Base-by-base conservation (phyloP, 2,329 filamentous ascomycete species). In the Orbilia ellipsospora region DNA sequence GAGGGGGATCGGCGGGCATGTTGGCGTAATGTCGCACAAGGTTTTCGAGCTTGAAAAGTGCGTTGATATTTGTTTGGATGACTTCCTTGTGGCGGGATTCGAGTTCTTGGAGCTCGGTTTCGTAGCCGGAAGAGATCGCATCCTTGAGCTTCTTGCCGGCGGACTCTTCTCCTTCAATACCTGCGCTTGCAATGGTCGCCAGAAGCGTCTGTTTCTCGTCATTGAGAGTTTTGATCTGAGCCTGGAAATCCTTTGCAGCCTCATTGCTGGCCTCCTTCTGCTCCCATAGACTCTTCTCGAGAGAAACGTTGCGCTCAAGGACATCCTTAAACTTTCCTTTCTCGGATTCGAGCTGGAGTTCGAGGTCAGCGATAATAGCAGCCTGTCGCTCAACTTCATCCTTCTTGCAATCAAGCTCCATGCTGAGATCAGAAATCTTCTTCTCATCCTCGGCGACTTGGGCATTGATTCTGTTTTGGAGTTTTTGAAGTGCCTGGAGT, bases 251-350 rank as follows among this genome's bases (percentile, higher is more conserved):
- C 28, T 69, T 75, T 2, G 72, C 51, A 31, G 72, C 64, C 28
- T 75, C 59, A 18, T 51, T 64, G 31, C 64, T 59, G 36, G 72
- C 64, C 28, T 75, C 72, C 48, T 75, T 75, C 40, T 75, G 64
- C 28, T 75, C 72, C 72, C 72, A 75, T 13, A 75, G 60, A 51
- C 54, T 64, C 54, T 75, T 69, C 42, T 75, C 72, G 31, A 75
- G 64, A 18, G 72, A 69, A 18, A 69, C 72, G 40, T 75, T 75
- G 26, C 72, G 72, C 23, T 75, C 72, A 44, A 75, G 72, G 42
- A 69, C 31, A 36, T 75, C 64, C 72, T 75, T 75, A 64, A 75
- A 75, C 18, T 75, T 75, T 2, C 72, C 72, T 26, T 61, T 75
- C 45, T 75, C 72, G 20, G 72, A 75, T 45, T 75, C 72, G 13